Evolutionary conservation across 2,329 filamentous ascomycete species (phyloP), one percentile per base, ranked within the genome.

Genomic region (Apiospora hydei): DNA sequence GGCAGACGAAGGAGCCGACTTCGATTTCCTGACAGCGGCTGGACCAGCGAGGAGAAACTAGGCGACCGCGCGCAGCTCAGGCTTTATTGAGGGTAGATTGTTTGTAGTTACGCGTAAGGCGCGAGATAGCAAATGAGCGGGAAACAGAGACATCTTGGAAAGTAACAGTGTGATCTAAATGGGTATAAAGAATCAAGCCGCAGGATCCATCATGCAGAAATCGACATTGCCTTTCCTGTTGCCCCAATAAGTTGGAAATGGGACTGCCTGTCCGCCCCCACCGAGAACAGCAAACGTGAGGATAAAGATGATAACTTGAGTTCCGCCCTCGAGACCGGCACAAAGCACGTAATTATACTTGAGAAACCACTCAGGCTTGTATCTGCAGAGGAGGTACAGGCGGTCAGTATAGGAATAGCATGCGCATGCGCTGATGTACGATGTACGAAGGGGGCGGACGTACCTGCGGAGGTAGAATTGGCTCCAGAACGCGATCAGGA

Each of bases 1-100:
- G 78, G 89, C 89, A 0, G 84, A 91, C 73, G 76, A 84, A 1
- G 90, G 90, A 0, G 88, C 85, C 0, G 89, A 92, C 77, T 91
- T 92, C 80, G 88, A 89, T 73, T 91, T 92, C 72, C 78, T 92
- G 70, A 90, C 84, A 1, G 86, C 87, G 2, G 77, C 77, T 30
- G 84, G 85, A 4, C 74, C 72, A 16, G 67, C 53, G 21, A 30
- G 38, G 11, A 26, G 34, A 24, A 13, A 34, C 1, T 64, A 64
- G 57, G 18, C 7, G 8, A 6, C 21, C 8, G 13, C 14, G 4
- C 1, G 57, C 21, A 38, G 4, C 14, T n/a, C 34, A 64, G 21
- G 34, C 21, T 64, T n/a, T 14, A 38, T 64, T 41, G 34, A 64
- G 34, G 11, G 26, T 34, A 38, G 30, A 10, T 21, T 41, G 53